Conservation (phyloP, 2,329 filamentous ascomycete genomes). For the Fusarium oxysporum region DNA sequence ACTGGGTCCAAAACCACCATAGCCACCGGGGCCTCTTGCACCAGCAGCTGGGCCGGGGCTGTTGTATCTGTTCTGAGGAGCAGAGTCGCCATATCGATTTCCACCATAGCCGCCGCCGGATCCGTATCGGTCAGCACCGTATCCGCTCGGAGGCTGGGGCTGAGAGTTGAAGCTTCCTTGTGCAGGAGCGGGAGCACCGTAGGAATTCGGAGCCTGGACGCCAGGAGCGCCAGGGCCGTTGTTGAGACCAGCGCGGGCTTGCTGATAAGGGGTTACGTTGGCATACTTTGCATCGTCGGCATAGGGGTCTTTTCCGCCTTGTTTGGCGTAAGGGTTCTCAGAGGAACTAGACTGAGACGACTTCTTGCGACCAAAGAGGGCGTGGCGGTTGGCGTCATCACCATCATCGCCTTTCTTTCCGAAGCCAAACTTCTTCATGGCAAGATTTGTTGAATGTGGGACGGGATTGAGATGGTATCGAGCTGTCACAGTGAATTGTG, state of each 20-base stretch:
- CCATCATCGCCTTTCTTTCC: slow-evolving; percentile 65
- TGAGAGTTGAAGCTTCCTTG: slow-evolving; percentile 41
- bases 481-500: background rate
- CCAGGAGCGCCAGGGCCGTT: slow-evolving; percentile 50
- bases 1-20: slow-evolving; percentile 67
- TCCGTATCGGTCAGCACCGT: slow-evolving; percentile 66
- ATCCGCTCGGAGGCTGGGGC: slow-evolving; percentile 54
- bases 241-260: slow-evolving; percentile 54
- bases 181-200: slow-evolving; percentile 37
- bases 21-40: slow-evolving; percentile 65
- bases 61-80: slow-evolving; percentile 68
- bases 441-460: background rate
- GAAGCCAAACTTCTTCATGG: slow-evolving; percentile 72
- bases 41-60: slow-evolving; percentile 49
- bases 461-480: background rate
- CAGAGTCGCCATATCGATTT: slow-evolving; percentile 63
- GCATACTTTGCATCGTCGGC: slow-evolving; percentile 60
- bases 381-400: slow-evolving; percentile 61
- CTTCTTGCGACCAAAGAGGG: slow-evolving; percentile 67
- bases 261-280: slow-evolving; percentile 59
- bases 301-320: slow-evolving; percentile 65
- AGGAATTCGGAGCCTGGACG: slow-evolving; percentile 36
- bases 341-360: slow-evolving; percentile 57
- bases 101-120: slow-evolving; percentile 61
- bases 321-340: slow-evolving; percentile 69